Evolutionary conservation across 225 moss, liverwort and hornwort species (phyloP), one percentile per base, ranked within the genome.

Genomic region (Neckera pumila): DNA sequence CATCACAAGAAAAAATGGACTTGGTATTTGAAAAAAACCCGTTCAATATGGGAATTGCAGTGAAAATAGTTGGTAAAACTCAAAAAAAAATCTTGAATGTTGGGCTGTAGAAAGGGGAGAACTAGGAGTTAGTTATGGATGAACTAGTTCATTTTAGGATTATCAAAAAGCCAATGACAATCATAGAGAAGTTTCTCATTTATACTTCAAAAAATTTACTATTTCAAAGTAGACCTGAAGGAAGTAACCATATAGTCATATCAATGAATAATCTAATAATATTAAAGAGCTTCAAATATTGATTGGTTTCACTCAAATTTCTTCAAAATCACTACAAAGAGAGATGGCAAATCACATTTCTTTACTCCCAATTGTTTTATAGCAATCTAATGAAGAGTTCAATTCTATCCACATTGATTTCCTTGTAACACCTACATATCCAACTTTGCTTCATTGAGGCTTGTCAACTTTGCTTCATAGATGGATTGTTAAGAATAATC

Each of bases 71-170:
- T n/a, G 2, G 7, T 38, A 4, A 38, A 69, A 38, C 4, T 38
- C 4, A 6, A n/a, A 67, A 38, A 38, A 38, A 69, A 2, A 23
- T 38, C 23, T 13, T 2, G 3, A 12, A 22, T 2, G 2, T 7
- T 22, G 12, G 22, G 22, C 1, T 1, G 3, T 23, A 28, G 17
- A 72, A 2, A 72, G 8, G 16, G 43, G 17, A 43, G 17, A 72
- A 47, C 2, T 2, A 47, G 2, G 7, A 19, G 4, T 74, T 17
- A 10, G 6, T 10, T 73, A 10, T 0, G 1, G 0, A 45, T 30
- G 47, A 47, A 19, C 0, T 0, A 8, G 0, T 49, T 75, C 8
- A 12, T 51, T 76, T 34, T 34, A 8, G 3, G 12, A 51, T 45
- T 45, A 30, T 1, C 1, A 1, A 51, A 33, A 43, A 75, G 13